These are phyloP conservation scores for Claviceps cyperi DNA, from an alignment of 2,329 filamentous ascomycete genomes.

Conservation along the genomic window DNA sequence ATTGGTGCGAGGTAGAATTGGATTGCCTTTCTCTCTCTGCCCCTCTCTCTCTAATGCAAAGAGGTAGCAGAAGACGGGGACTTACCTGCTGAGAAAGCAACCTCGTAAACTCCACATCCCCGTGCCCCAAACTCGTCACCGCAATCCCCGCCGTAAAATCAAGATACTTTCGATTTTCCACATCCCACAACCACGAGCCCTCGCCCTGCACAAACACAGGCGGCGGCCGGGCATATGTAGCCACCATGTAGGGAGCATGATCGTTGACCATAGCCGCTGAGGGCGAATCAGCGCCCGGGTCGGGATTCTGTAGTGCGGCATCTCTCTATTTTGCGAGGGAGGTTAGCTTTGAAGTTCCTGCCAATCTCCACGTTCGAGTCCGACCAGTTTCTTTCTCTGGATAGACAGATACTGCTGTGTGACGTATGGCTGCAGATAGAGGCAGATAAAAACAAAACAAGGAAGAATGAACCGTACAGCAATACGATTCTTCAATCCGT, in stretches of 20 bases:
- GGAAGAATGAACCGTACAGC: slow-evolving; percentile 14
- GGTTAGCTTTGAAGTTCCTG: neutral
- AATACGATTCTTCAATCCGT: slow-evolving; percentile 19
- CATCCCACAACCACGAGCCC: slow-evolving; percentile 79
- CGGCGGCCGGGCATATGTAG: slow-evolving; percentile 80
- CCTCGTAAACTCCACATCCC: slow-evolving; percentile 61
- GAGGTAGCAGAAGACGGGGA: neutral
- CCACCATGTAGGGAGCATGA: slow-evolving; percentile 80
- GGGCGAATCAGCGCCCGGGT: slow-evolving; percentile 58
- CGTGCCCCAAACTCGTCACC: slow-evolving; percentile 85
- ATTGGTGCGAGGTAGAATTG: neutral
- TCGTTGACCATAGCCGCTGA: slow-evolving; percentile 62
- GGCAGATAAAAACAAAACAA: too few species aligned
- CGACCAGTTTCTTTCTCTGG: too few species aligned
- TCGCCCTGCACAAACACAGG: slow-evolving; percentile 81
- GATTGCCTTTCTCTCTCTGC: too few species aligned
- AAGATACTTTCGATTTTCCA: slow-evolving; percentile 77
- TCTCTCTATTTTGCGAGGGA: slow-evolving; percentile 12
- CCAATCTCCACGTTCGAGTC: too few species aligned
- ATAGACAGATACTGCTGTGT: too few species aligned
- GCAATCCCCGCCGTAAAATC: slow-evolving; percentile 95
- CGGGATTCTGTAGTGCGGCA: slow-evolving; percentile 44
- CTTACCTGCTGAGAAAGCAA: slow-evolving; percentile 64
- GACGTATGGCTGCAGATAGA: neutral
- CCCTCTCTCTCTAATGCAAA: neutral